Evolutionary conservation across 805 yeast species (phyloP), one percentile per base, ranked within the genome.

Genomic region (Scheffersomyces ergatensis): DNA sequence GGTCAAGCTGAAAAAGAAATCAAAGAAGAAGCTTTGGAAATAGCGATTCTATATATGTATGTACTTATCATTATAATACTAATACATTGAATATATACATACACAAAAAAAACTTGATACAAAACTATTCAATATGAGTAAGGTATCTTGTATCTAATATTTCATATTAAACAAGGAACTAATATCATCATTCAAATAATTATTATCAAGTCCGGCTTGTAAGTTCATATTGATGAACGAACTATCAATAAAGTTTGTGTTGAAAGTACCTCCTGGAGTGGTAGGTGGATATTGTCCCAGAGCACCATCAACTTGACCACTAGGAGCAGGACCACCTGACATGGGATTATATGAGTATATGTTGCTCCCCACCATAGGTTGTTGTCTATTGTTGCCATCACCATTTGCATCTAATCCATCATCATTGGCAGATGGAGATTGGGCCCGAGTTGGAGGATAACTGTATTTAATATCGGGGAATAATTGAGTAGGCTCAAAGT

Each of bases 401-500:
- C 25, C 8, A 15, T 34, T 25, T 32, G 31, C 31, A 14, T 15
- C 24, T 11, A 29, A 37, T 9, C n/a, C 5, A 14, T 44, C 44
- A 2, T 17, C 4, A 9, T 34, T 33, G 8, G 23, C 34, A 14
- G 25, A 38, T n/a, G 74, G 74, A 4, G 70, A 58, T 42, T 66
- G 71, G 1, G 61, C 59, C 37, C 72, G 51, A 2, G 71, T 63
- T 4, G 64, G 62, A 3, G 72, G 71, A 14, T 50, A 43, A 40
- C 73, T 66, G 38, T 40, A 47, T 48, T 49, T 68, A 52, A 50
- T 54, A 18, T 55, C 63, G 4, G 82, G 82, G 48, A 78, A 78
- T 46, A 78, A 65, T 46, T 76, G 82, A 13, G 79, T 68, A 14
- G 82, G 82, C 53, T 77, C 78, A 57, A 78, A 78, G 46, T 74